These are phyloP conservation scores for Starmerella asiatica DNA, from an alignment of 805 yeast genomes.

Conservation along the genomic window DNA sequence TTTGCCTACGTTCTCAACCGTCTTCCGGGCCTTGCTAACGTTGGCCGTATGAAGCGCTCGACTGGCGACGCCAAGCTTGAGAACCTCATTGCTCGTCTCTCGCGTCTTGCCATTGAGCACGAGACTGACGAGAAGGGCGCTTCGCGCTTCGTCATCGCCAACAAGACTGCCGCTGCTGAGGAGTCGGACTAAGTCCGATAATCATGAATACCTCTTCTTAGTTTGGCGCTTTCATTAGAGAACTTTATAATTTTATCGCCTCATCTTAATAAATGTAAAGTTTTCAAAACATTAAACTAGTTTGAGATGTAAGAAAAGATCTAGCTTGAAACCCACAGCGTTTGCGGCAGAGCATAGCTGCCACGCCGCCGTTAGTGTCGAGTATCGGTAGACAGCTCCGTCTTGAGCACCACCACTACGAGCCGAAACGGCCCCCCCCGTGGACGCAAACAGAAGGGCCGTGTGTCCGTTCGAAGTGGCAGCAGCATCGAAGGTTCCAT, in stretches of 20 bases:
- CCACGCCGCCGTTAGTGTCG: neutral
- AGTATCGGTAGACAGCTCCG: conserved; percentile 13
- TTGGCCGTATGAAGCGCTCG: conserved; percentile 26
- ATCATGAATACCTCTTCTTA: conserved; percentile 8
- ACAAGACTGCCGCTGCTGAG: conserved; percentile 27
- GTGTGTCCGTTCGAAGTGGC: conserved; percentile 88
- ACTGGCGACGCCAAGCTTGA: conserved; percentile 26
- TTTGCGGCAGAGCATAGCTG: conserved; percentile 1
- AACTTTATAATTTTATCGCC: conserved; percentile 7
- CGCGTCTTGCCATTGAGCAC: conserved; percentile 30
- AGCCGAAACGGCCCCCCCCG: conserved; percentile 60
- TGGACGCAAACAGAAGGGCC: conserved; percentile 78
- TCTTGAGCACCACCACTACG: conserved; percentile 23
- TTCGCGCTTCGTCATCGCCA: conserved; percentile 26
- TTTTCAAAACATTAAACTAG: too few species aligned
- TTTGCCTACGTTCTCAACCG: conserved; percentile 65
- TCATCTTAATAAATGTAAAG: neutral
- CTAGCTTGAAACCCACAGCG: too few species aligned
- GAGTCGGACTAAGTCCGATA: conserved; percentile 23
- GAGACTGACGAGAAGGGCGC: conserved; percentile 25
- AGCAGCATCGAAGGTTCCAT: conserved; percentile 85
- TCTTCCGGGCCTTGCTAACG: conserved; percentile 24
- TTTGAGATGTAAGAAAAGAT: too few species aligned
- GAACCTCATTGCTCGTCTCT: conserved; percentile 28
- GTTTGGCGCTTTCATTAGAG: conserved; percentile 7